phyloP scores from a whole-genome alignment of 768 basidiomycete genomes.

The Antrodiella citrinella region DNA sequence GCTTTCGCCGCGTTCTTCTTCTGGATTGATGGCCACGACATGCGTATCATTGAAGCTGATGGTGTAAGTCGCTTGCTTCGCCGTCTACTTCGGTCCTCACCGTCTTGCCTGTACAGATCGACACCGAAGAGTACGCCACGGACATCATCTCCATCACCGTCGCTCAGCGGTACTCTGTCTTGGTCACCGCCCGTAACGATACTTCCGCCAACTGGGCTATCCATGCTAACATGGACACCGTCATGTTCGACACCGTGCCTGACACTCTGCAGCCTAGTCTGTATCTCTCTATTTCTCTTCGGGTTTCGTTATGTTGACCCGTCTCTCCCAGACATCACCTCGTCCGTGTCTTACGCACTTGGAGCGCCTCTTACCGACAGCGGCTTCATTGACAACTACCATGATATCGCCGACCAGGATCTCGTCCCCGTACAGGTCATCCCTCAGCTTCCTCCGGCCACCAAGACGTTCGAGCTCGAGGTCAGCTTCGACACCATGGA shows the following conservation, averaged over 20 bases:
- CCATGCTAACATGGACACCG: slow-evolving; percentile 83
- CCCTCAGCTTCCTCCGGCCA: slow-evolving; percentile 38
- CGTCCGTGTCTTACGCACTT: slow-evolving; percentile 69
- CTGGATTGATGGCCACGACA: slow-evolving; percentile 85
- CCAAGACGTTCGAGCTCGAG: slow-evolving; percentile 60
- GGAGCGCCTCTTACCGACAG: slow-evolving; percentile 43
- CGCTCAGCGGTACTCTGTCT: slow-evolving; percentile 89
- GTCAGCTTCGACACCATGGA: slow-evolving; percentile 77
- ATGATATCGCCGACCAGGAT: slow-evolving; percentile 54
- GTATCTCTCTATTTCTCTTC: slow-evolving; percentile 17
- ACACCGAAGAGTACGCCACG: slow-evolving; percentile 65
- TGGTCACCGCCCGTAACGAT: slow-evolving; percentile 87
- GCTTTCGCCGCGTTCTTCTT: slow-evolving; percentile 74
- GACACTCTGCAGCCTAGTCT: slow-evolving; percentile 63
- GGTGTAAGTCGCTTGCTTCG: slow-evolving; percentile 43
- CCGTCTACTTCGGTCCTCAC: background rate
- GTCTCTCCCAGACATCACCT: slow-evolving; percentile 63
- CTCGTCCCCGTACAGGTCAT: slow-evolving; percentile 55
- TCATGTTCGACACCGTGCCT: slow-evolving; percentile 85
- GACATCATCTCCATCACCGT: slow-evolving; percentile 70
- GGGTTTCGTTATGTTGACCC: background rate
- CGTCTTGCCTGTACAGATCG: slow-evolving; percentile 58
- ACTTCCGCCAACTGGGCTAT: slow-evolving; percentile 76
- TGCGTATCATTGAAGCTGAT: slow-evolving; percentile 79
- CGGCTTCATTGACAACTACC: slow-evolving; percentile 48